A percentile compares a stretch with the other conserved stretches of the same genome.
Conservation (phyloP, 2,329 filamentous ascomycete genomes). For the Penicillium sp. region DNA sequence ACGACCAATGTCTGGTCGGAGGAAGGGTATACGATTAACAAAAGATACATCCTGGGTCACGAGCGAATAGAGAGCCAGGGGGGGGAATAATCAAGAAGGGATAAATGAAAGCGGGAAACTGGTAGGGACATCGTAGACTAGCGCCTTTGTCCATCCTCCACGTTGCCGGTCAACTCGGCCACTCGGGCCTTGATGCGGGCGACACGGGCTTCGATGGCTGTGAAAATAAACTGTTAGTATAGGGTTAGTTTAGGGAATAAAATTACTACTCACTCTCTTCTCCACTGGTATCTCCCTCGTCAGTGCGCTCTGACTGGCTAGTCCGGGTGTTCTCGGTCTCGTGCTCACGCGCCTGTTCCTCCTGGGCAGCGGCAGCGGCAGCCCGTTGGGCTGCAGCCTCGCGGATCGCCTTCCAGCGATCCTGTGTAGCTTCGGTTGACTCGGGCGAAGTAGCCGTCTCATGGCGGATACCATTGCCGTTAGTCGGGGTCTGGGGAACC, state of each 20-base stretch:
- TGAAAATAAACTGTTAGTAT: conserved; percentile 15
- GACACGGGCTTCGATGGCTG: conserved; percentile 92
- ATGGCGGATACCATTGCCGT: conserved; percentile 12
- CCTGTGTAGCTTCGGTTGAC: conserved; percentile 44
- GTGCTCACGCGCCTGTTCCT: conserved; percentile 22
- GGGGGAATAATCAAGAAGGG: neutral
- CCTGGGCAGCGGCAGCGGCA: conserved; percentile 50
- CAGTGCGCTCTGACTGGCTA: conserved; percentile 59
- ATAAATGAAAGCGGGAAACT: neutral
- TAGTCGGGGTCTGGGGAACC: conserved; percentile 18
- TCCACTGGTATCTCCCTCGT: conserved; percentile 87
- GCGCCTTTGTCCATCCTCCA: conserved; percentile 53
- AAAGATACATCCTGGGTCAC: conserved; percentile 5
- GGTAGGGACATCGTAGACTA: neutral
- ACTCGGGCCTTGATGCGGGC: conserved; percentile 97
- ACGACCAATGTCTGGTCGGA: conserved; percentile 13
- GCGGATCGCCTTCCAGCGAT: conserved; percentile 93
- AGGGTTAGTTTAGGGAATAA: conserved; percentile 16
- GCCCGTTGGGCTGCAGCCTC: conserved; percentile 89
- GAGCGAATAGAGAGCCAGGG: conserved; percentile 9
- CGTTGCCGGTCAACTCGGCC: conserved; percentile 85
- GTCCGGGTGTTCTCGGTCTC: conserved; percentile 61
- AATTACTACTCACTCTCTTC: conserved; percentile 75
- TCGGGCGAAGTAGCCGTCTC: conserved; percentile 9
- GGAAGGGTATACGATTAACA: conserved; percentile 13